These are phyloP conservation scores for Celoporthe dispersa DNA, from an alignment of 2,329 filamentous ascomycete genomes.

Conservation along the genomic window DNA sequence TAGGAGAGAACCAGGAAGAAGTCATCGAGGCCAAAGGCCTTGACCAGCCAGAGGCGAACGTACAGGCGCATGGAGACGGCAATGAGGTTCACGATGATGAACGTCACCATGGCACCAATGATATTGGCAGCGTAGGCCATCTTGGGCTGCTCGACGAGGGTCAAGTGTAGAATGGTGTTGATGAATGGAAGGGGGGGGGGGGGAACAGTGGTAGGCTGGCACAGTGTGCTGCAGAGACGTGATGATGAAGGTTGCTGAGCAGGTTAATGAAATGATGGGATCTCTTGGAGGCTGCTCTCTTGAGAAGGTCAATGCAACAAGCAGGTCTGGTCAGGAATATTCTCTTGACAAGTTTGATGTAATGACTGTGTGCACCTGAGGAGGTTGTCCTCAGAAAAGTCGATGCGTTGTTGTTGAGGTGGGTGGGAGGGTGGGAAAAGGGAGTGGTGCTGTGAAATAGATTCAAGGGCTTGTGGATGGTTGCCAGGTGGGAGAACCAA, in stretches of 20 bases:
- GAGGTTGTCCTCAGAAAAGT: not conserved
- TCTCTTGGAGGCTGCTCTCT: not conserved
- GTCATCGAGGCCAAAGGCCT: conserved; percentile 39
- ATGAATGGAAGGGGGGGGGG: not conserved
- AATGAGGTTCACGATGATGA: conserved; percentile 35
- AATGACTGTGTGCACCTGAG: not conserved
- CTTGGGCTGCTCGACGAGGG: not conserved
- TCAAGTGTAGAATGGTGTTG: not conserved
- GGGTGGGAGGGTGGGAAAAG: not conserved
- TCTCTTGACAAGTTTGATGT: not conserved
- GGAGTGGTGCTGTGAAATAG: not conserved
- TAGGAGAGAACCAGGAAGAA: conserved; percentile 36
- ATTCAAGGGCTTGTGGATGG: not conserved
- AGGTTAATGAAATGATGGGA: too few species aligned
- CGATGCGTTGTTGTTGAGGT: not conserved
- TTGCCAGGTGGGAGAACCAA: not conserved
- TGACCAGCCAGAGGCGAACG: conserved; percentile 37
- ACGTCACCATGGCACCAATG: conserved; percentile 34
- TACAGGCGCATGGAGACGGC: conserved; percentile 37
- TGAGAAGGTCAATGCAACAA: not conserved
- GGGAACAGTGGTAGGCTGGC: not conserved
- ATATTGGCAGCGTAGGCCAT: conserved; percentile 21
- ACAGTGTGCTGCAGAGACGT: not conserved
- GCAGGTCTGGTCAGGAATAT: not conserved
- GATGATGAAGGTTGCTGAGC: not conserved